Conservation (phyloP, 768 basidiomycete genomes). For the Calvatia gigantea region DNA sequence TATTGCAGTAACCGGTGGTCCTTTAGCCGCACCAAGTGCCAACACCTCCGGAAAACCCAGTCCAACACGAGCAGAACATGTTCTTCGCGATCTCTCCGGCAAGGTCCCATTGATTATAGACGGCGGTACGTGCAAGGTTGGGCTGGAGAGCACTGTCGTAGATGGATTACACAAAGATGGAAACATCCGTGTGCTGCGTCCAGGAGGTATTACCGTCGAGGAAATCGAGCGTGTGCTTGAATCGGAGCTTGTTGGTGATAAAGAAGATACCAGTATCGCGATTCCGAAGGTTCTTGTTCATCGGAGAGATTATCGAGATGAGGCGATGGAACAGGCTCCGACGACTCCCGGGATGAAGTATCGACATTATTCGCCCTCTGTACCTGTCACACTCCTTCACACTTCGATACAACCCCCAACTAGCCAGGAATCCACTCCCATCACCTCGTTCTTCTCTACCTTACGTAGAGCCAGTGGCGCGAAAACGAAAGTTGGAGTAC, state of each 20-base stretch:
- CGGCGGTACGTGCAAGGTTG: conserved; percentile 88
- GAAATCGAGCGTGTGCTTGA: conserved; percentile 64
- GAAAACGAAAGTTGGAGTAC: conserved; percentile 60
- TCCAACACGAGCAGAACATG: conserved; percentile 88
- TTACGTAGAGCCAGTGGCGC: conserved; percentile 23
- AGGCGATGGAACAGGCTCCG: conserved; percentile 69
- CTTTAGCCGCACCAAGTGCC: conserved; percentile 92
- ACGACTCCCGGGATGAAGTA: conserved; percentile 99
- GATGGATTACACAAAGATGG: conserved; percentile 81
- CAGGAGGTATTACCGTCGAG: conserved; percentile 92
- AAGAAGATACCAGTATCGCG: not conserved
- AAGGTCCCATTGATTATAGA: conserved; percentile 81
- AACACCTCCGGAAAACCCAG: conserved; percentile 94
- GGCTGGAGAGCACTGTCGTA: conserved; percentile 93
- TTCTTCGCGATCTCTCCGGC: conserved; percentile 70
- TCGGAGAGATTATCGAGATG: conserved; percentile 71
- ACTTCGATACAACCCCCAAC: conserved; percentile 42
- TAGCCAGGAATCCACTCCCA: conserved; percentile 25
- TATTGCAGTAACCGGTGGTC: conserved; percentile 68
- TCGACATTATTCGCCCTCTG: conserved; percentile 89
- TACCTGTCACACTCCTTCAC: conserved; percentile 77
- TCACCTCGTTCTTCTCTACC: conserved; percentile 39
- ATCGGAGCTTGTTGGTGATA: conserved; percentile 27
- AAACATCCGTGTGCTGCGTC: conserved; percentile 76
- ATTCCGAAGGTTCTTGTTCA: conserved; percentile 74